These are phyloP conservation scores for Aspergillus eucalypticola DNA, from an alignment of 2,329 filamentous ascomycete genomes.

Conservation along the genomic window DNA sequence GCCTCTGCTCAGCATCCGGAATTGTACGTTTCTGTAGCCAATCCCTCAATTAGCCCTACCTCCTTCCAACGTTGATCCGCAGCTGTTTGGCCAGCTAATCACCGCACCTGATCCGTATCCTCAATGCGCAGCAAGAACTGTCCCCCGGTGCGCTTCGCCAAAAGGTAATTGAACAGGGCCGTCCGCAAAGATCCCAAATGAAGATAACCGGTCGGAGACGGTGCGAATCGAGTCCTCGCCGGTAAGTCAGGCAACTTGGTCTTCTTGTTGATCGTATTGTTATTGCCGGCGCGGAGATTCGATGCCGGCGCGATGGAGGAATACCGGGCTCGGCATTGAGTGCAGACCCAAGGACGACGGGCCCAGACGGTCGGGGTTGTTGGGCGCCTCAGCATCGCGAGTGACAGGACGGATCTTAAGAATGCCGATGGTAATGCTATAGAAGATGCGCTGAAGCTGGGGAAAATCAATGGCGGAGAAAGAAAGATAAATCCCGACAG, in stretches of 20 bases:
- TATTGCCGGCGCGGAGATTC: constrained; percentile 23
- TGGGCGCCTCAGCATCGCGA: constrained; percentile 31
- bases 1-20: constrained; percentile 70
- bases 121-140: constrained; percentile 90
- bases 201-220: constrained; percentile 90
- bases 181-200: constrained; percentile 91
- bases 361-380: constrained; percentile 22
- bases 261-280: constrained; percentile 27
- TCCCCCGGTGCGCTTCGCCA: constrained; percentile 83
- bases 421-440: neutral
- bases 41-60: constrained; percentile 29
- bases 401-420: neutral
- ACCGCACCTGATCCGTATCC: constrained; percentile 83
- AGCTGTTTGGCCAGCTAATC: constrained; percentile 8
- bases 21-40: constrained; percentile 72
- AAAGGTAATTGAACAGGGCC: constrained; percentile 90
- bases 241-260: constrained; percentile 53
- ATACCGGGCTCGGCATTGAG: constrained; percentile 36
- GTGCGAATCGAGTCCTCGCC: constrained; percentile 83
- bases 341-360: constrained; percentile 40
- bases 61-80: neutral
- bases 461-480: neutral
- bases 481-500: constrained; percentile 4
- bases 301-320: constrained; percentile 30
- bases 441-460: neutral